These are phyloP conservation scores for Rosa hybrid DNA, from an alignment of 331 rosid genomes.

Conservation along the genomic window DNA sequence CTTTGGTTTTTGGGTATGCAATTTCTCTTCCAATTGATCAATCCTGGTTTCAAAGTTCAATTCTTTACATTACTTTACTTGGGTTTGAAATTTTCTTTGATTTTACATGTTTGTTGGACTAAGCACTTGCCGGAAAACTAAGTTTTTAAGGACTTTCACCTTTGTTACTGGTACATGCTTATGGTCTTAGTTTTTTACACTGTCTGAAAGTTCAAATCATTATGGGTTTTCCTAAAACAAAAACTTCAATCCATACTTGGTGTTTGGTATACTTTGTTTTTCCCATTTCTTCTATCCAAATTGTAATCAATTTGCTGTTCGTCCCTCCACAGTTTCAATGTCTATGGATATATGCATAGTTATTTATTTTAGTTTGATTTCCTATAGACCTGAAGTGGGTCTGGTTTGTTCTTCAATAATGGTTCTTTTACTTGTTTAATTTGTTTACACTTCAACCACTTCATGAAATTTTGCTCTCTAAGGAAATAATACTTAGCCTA, in stretches of 20 bases:
- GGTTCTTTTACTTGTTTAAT: background rate
- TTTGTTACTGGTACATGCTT: slow-evolving; percentile 13
- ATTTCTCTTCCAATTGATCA: background rate
- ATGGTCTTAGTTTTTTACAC: background rate
- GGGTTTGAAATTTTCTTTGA: background rate
- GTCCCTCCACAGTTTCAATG: background rate
- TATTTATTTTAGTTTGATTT: background rate
- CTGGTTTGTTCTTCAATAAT: background rate
- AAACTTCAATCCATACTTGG: slow-evolving; percentile 4
- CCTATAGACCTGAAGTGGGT: background rate
- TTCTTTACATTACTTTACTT: background rate
- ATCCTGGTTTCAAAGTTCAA: background rate
- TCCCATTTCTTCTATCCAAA: slow-evolving; percentile 1
- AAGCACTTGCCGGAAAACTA: slow-evolving; percentile 6
- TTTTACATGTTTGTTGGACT: background rate
- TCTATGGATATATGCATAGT: background rate
- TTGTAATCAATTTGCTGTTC: background rate
- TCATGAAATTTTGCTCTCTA: background rate
- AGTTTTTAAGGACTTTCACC: background rate
- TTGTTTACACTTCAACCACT: background rate
- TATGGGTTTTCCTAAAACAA: background rate
- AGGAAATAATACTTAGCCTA: background rate
- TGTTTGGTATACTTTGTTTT: background rate
- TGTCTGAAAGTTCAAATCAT: slow-evolving; percentile 10
- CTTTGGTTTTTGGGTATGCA: slow-evolving; percentile 3